Base-by-base conservation (phyloP, 441 rosid genomes). In the Jatropha multifida region DNA sequence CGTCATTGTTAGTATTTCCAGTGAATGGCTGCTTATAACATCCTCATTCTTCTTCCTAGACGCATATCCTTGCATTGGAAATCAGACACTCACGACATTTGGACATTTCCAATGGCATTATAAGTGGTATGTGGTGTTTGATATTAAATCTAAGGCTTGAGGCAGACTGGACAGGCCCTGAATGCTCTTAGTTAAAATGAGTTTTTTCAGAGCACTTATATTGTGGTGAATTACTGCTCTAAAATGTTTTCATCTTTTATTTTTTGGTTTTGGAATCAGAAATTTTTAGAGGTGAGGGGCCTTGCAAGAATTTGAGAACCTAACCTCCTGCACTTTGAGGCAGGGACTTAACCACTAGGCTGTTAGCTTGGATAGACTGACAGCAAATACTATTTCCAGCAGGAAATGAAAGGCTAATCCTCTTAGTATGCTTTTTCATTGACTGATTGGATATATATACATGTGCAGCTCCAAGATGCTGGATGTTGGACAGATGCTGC, bases 401-500 rank as follows among this genome's bases (percentile, higher is more conserved):
- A 3, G 40, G 60, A 6, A 12, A 41, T 27, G 56, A 17, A 20
- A n/a, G 23, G 7, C 23, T 23, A 9, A 3, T 58, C 13, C 4
- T 9, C 12, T 7, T 7, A 5, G 1, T 23, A 23, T 9, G 27
- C 3, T 15, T 32, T 14, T 61, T 55, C n/a, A 54, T 62, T 17
- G 69, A 68, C 76, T 61, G 55, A 74, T 63, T n/a, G 26, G 40
- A 44, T 38, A 26, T 26, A 48, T 66, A 41, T 15, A 48, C 68
- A 63, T 81, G 51, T 86, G 85, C 89, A 93, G 99, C 87, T 95
- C 7, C 99, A 95, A 92, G 99, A 95, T 90, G 96, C 99, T 73
- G 99, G 99, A 71, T 87, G 92, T 80, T 95, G 99, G 99, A 95
- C 97, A 1, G 99, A 95, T 82, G 99, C 99, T 77, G 98, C 97